Evolutionary conservation across 2,329 filamentous ascomycete species (phyloP).

Genomic region (Trichophyton simii): DNA sequence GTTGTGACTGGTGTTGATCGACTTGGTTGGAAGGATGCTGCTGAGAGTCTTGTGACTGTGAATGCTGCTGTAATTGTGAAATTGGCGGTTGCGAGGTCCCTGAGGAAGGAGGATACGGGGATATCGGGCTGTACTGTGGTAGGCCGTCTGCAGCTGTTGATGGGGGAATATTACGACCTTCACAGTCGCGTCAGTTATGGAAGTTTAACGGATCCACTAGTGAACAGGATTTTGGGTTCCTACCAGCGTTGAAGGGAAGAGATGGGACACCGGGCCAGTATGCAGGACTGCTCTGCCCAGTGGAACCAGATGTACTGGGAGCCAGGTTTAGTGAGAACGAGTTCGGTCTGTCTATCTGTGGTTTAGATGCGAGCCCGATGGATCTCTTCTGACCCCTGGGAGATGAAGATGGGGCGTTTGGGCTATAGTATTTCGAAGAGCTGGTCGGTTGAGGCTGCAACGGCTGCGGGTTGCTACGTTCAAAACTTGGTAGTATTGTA

Average conservation of each 20-base stretch:
- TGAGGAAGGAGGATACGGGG: constrained; percentile 47
- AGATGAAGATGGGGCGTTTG: not conserved
- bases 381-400: not conserved
- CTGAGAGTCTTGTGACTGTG: constrained; percentile 14
- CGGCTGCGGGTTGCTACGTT: constrained; percentile 52
- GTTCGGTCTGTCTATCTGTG: not conserved
- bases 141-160: constrained; percentile 50
- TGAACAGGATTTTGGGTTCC: constrained; percentile 31
- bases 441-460: constrained; percentile 24
- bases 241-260: constrained; percentile 40
- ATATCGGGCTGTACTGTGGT: constrained; percentile 53
- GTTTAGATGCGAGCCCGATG: not conserved
- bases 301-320: constrained; percentile 6
- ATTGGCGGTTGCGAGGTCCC: constrained; percentile 32
- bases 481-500: constrained; percentile 59
- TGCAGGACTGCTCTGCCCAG: constrained; percentile 35
- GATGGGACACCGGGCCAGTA: constrained; percentile 49
- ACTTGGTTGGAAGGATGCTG: constrained; percentile 18
- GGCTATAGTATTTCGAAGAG: constrained; percentile 34
- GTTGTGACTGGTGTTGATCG: constrained; percentile 15
- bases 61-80: constrained; percentile 21
- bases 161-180: constrained; percentile 41
- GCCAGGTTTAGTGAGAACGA: constrained; percentile 1
- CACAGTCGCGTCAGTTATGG: constrained; percentile 42
- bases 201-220: constrained; percentile 37